Conservation (phyloP, 371 early-diverging fungal genomes). For the Cokeromyces recurvatus region DNA sequence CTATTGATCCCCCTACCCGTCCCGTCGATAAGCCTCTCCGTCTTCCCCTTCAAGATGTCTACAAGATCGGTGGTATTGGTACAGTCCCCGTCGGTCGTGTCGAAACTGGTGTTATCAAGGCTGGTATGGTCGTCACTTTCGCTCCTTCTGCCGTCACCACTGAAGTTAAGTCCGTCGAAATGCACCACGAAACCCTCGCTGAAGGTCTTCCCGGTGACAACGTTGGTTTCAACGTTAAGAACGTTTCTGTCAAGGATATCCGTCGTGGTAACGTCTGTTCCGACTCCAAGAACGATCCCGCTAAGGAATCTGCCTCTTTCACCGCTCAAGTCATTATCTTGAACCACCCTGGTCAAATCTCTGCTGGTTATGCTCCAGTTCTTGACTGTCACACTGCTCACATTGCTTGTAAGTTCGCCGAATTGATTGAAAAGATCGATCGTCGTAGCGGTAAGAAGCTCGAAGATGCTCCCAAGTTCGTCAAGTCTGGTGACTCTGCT, state of each 20-base stretch:
- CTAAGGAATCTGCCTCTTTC: slow-evolving; percentile 87
- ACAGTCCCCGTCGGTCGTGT: slow-evolving; percentile 97
- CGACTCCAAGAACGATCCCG: slow-evolving; percentile 93
- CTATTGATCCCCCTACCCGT: slow-evolving; percentile 88
- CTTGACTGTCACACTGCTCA: slow-evolving; percentile 95
- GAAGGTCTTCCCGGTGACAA: slow-evolving; percentile 97
- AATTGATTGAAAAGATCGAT: slow-evolving; percentile 89
- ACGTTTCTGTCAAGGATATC: slow-evolving; percentile 93
- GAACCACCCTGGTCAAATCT: slow-evolving; percentile 91
- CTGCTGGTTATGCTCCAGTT: slow-evolving; percentile 85
- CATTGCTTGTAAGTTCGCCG: slow-evolving; percentile 87
- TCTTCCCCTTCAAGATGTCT: slow-evolving; percentile 95
- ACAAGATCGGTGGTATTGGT: slow-evolving; percentile 98
- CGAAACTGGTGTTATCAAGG: slow-evolving; percentile 92
- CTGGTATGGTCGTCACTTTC: slow-evolving; percentile 89
- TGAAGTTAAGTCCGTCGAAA: slow-evolving; percentile 98
- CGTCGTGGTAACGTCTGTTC: slow-evolving; percentile 93
- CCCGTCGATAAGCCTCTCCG: slow-evolving; percentile 95
- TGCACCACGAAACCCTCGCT: slow-evolving; percentile 94
- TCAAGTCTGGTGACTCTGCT: slow-evolving; percentile 92
- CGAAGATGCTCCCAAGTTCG: slow-evolving; percentile 69
- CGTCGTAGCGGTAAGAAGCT: slow-evolving; percentile 73
- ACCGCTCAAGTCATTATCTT: slow-evolving; percentile 88
- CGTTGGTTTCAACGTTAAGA: slow-evolving; percentile 98
- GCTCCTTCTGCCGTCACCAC: slow-evolving; percentile 85